Evolutionary conservation across 768 basidiomycete species (phyloP), one percentile per base, ranked within the genome.

Genomic region (Kwoniella shandongensis): DNA sequence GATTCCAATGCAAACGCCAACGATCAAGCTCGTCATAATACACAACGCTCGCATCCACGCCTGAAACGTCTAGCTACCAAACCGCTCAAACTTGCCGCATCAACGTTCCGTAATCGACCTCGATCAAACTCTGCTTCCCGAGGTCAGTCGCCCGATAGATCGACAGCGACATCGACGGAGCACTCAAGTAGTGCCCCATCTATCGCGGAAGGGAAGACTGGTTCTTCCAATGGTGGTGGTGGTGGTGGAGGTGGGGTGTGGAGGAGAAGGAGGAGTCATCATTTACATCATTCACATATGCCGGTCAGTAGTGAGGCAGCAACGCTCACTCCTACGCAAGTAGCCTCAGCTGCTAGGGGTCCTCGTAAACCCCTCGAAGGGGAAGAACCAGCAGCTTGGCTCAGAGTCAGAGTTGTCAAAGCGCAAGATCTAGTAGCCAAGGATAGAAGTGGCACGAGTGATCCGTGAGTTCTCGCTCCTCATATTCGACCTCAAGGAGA

Each of bases 361-460:
- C 70, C 69, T 3, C 44, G 66, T 18, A 73, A 71, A 45, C 74
- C 74, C n/a, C 39, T 72, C 8, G 74, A 76, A 2, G 74, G 74
- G 5, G 75, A 76, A 49, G 61, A 69, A 51, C 70, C 68, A 8
- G 69, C 67, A 20, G 73, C 63, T 1, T 58, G 63, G 49, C 49
- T 77, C 5, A 62, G 71, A 44, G 72, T 77, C 18, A 61, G 75
- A 40, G 68, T 77, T 12, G 70, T 77, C 22, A 62, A 61, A 39
- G 74, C 72, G 4, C 56, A 73, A 27, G 68, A 65, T 2, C 46
- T 77, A 35, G 60, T 73, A 13, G 76, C 72, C 3, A 76, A 72
- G 54, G 75, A 77, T 54, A 51, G 70, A 40, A 61, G 58, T 20
- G 73, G 70, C 4, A 71, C 70, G 2, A 64, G 63, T 51, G 76